Evolutionary conservation across 2,329 filamentous ascomycete genomes (phyloP).

Genomic region (Calonectria pseudoreteaudii): DNA sequence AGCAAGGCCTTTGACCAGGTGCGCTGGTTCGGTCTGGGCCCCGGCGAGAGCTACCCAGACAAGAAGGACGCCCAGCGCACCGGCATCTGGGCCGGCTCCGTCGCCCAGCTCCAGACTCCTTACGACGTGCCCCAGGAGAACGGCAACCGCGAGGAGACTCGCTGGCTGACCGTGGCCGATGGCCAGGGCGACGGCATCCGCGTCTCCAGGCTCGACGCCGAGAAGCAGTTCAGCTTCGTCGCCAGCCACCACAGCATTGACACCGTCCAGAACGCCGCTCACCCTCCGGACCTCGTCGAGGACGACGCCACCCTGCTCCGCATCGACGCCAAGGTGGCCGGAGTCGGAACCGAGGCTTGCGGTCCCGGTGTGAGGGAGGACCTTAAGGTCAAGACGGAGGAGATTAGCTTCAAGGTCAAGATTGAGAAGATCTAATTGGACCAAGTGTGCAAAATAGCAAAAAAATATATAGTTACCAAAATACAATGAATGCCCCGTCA

Average conservation of each 20-base stretch:
- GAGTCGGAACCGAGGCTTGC: constrained; percentile 62
- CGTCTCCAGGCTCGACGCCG: constrained; percentile 29
- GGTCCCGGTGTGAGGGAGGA: constrained; percentile 61
- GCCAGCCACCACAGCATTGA: constrained; percentile 64
- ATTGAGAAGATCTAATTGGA: constrained; percentile 46
- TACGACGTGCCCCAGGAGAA: constrained; percentile 79
- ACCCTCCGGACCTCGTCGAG: constrained; percentile 71
- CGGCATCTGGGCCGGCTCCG: constrained; percentile 58
- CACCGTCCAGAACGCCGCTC: constrained; percentile 68
- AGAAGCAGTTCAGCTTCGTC: constrained; percentile 64
- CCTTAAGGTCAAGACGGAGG: constrained; percentile 54
- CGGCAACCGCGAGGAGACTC: constrained; percentile 71
- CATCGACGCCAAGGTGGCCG: constrained; percentile 60
- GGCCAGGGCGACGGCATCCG: constrained; percentile 33
- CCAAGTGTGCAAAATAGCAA: not conserved
- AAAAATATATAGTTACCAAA: not conserved
- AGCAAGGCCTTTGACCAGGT: constrained; percentile 58
- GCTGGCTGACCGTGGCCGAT: constrained; percentile 62
- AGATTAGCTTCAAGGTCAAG: constrained; percentile 56
- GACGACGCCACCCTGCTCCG: constrained; percentile 58
- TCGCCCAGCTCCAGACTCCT: constrained; percentile 64
- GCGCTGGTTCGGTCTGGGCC: constrained; percentile 72
- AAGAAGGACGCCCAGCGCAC: constrained; percentile 67
- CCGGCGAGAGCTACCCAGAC: constrained; percentile 74
- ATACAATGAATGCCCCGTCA: not conserved